These are phyloP conservation scores for Lodderomyces theae DNA, from an alignment of 1,139 yeast species.

Conservation along the genomic window DNA sequence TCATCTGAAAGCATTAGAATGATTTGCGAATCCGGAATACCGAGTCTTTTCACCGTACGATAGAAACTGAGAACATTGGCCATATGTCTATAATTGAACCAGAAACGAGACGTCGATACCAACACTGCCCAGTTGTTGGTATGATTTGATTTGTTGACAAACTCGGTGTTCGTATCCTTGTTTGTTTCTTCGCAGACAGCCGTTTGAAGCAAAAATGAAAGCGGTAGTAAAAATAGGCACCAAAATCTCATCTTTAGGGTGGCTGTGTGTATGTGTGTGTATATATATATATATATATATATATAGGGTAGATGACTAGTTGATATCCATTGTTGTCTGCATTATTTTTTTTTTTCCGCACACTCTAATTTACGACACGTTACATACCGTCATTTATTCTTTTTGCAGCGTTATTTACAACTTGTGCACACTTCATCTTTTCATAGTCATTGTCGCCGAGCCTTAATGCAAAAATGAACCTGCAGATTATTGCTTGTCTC, in stretches of 20 bases:
- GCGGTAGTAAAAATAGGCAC: not conserved
- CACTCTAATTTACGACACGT: not conserved
- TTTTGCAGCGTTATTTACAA: constrained; percentile 1
- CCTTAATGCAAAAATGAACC: constrained; percentile 8
- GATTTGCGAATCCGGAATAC: constrained; percentile 97
- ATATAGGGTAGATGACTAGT: no score
- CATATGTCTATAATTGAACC: constrained; percentile 98
- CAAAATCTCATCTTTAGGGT: no score
- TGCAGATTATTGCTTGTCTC: constrained; percentile 4
- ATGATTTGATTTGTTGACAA: constrained; percentile 41
- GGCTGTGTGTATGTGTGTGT: no score
- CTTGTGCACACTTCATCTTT: constrained; percentile 1
- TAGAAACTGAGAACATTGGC: constrained; percentile 94
- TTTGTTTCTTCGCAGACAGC: not conserved
- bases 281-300: no score
- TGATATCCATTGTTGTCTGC: no score
- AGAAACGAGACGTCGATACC: constrained; percentile 92
- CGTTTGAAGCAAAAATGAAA: not conserved
- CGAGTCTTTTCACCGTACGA: constrained; percentile 90
- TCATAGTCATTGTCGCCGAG: constrained; percentile 5
- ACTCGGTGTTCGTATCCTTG: not conserved
- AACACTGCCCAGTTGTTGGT: constrained; percentile 94
- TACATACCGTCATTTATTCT: constrained; percentile 1
- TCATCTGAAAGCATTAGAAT: constrained; percentile 95
- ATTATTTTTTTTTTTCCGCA: not conserved